A percentile compares a stretch with the other conserved stretches of the same genome.
Evolutionary conservation across 1,139 yeast genomes (phyloP).

Genomic region (Wickerhamiella infanticola): DNA sequence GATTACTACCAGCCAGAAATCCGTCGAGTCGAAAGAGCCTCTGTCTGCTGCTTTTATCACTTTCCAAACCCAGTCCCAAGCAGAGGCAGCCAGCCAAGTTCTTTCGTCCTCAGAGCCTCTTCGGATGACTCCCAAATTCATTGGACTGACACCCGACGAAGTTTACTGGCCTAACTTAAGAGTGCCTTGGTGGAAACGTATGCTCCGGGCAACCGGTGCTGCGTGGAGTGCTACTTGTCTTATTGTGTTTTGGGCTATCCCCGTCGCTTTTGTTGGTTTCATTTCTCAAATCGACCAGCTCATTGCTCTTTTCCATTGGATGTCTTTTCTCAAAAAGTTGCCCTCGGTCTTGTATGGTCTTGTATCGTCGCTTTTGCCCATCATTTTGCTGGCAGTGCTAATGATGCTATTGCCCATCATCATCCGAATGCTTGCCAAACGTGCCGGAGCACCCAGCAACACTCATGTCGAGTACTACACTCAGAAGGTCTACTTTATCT

Average conservation of each 20-base stretch:
- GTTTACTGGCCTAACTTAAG: conserved; percentile 78
- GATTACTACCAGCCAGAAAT: conserved; percentile 43
- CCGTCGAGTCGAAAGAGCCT: conserved; percentile 28
- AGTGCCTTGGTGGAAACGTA: conserved; percentile 71
- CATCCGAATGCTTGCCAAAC: conserved; percentile 55
- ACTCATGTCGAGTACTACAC: conserved; percentile 68
- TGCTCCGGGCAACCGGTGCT: conserved; percentile 45
- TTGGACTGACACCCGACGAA: conserved; percentile 66
- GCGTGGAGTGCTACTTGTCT: conserved; percentile 38
- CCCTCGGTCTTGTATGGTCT: conserved; percentile 60
- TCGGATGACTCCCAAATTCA: conserved; percentile 43
- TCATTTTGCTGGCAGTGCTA: conserved; percentile 62
- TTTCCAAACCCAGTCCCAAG: conserved; percentile 73
- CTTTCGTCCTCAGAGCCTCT: conserved; percentile 49
- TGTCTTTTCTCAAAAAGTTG: conserved; percentile 46
- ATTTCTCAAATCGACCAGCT: conserved; percentile 66
- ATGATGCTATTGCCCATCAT: conserved; percentile 77
- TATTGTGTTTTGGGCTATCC: conserved; percentile 81
- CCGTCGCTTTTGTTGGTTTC: conserved; percentile 91
- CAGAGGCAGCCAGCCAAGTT: conserved; percentile 80
- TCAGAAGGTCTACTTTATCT: conserved; percentile 76
- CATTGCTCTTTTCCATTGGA: conserved; percentile 31
- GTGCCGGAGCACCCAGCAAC: conserved; percentile 53
- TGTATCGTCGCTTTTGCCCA: conserved; percentile 75
- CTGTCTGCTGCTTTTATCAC: conserved; percentile 62